Evolutionary conservation across 1,139 yeast species (phyloP).

Genomic region (Scheffersomyces segobiensis): DNA sequence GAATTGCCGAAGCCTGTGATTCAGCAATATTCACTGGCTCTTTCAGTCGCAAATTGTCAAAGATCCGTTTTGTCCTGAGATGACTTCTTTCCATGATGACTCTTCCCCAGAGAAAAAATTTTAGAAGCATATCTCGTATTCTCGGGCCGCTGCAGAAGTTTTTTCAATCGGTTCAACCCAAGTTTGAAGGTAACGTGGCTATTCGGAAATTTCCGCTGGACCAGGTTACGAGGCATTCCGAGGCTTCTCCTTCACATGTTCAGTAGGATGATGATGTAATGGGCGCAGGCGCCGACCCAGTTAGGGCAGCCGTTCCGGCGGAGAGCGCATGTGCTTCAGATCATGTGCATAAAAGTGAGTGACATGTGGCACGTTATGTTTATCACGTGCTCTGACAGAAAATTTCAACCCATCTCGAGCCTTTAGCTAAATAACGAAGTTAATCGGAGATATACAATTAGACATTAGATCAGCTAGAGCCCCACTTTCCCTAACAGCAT

Average conservation of each 20-base stretch:
- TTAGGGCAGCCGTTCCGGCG: neutral
- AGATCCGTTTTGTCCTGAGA: neutral
- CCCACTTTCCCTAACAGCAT: neutral
- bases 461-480: neutral
- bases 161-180: neutral
- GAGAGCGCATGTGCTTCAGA: neutral
- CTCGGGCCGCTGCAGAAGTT: neutral
- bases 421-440: neutral
- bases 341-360: neutral
- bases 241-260: neutral
- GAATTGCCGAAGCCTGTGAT: no score
- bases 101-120: neutral
- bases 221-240: neutral
- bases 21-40: neutral
- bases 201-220: neutral
- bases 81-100: neutral
- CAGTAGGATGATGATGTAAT: neutral
- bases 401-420: slow-evolving; percentile 6
- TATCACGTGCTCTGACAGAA: neutral
- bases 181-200: neutral
- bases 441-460: neutral
- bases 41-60: neutral
- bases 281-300: neutral
- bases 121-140: neutral
- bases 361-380: neutral